Percentiles rank a stretch among this genome's conserved stretches.
These are phyloP conservation scores for Apophysomyces elegans DNA, from an alignment of 371 early-diverging fungal species.

Conservation along the genomic window DNA sequence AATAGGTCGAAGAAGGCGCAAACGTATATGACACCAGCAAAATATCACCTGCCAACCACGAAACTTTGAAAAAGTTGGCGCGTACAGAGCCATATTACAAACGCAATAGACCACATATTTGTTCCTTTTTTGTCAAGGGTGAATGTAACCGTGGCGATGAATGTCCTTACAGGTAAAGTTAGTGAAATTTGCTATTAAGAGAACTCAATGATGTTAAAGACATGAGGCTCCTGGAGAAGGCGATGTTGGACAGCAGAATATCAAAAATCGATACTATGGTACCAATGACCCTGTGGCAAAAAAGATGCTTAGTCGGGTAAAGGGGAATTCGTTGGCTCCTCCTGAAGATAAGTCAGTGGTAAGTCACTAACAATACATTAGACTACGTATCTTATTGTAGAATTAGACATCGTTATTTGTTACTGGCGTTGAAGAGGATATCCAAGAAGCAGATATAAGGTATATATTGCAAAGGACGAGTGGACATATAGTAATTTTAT, in stretches of 20 bases:
- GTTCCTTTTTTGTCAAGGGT: slow-evolving; percentile 95
- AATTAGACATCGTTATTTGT: slow-evolving; percentile 78
- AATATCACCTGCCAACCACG: slow-evolving; percentile 80
- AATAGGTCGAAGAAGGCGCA: slow-evolving; percentile 52
- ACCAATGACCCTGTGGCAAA: slow-evolving; percentile 93
- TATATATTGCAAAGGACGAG: slow-evolving; percentile 21
- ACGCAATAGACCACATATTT: slow-evolving; percentile 89
- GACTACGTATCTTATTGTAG: not conserved
- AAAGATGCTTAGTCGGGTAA: slow-evolving; percentile 72
- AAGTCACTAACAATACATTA: slow-evolving; percentile 19
- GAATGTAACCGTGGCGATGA: slow-evolving; percentile 90
- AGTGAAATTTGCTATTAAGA: not conserved
- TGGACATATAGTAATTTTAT: not conserved
- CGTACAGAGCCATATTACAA: slow-evolving; percentile 91
- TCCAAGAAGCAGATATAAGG: slow-evolving; percentile 74
- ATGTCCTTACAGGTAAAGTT: slow-evolving; percentile 81
- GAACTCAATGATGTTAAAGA: slow-evolving; percentile 35
- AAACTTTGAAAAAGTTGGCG: slow-evolving; percentile 80
- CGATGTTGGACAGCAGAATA: slow-evolving; percentile 88
- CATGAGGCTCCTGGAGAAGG: slow-evolving; percentile 88
- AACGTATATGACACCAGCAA: slow-evolving; percentile 74
- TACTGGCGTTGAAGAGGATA: slow-evolving; percentile 69
- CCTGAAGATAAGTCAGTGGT: slow-evolving; percentile 76
- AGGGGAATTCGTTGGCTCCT: slow-evolving; percentile 49
- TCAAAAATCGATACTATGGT: slow-evolving; percentile 92